Base-by-base conservation (phyloP, 331 rosid genomes). In the Rhamnella rubrinervis region DNA sequence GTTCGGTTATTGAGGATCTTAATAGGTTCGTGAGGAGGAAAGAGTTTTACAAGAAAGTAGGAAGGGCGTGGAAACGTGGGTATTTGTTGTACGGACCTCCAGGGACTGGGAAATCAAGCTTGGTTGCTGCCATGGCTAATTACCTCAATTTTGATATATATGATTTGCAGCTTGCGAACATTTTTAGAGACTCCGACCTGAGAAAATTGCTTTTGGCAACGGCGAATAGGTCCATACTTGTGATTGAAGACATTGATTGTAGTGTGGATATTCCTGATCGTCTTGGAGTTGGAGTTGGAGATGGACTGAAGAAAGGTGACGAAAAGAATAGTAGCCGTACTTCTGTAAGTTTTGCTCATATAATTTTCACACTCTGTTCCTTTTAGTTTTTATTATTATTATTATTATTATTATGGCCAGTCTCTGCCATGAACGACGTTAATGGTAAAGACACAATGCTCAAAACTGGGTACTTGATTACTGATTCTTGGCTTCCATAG, bases 41-140 rank as follows among this genome's bases (percentile, higher is more conserved):
- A 63, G 96, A 88, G 15, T 92, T 75, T 28, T 92, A 89, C 40
- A 88, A 74, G 86, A 89, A 49, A 72, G 96, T 92, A 2, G 98
- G 98, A 53, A 85, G 85, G 75, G 98, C 98, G 0, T 89, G 98
- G 98, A 89, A 92, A 60, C 79, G 97, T 3, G 97, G 97, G 12
- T 92, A 92, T 74, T 78, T 92, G 71, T 11, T 89, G 51, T 86
- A 83, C 23, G 98, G 96, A 0, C 98, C 98, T 20, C 98, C 98
- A 0, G 96, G 96, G 2, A 92, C 98, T 0, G 98, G 98, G 0
- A 92, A 92, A 68, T 92, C 96, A 0, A 92, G 96, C 80, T 83
- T 92, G 81, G 74, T 92, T 6, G 98, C 98, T 3, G 98, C 98
- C 47, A 89, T 92, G 91, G 96, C 98, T 0, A 92, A 92, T 61